These are phyloP conservation scores for Dendrostoma leiphaemia DNA, from an alignment of 2,329 filamentous ascomycete species.

Conservation along the genomic window DNA sequence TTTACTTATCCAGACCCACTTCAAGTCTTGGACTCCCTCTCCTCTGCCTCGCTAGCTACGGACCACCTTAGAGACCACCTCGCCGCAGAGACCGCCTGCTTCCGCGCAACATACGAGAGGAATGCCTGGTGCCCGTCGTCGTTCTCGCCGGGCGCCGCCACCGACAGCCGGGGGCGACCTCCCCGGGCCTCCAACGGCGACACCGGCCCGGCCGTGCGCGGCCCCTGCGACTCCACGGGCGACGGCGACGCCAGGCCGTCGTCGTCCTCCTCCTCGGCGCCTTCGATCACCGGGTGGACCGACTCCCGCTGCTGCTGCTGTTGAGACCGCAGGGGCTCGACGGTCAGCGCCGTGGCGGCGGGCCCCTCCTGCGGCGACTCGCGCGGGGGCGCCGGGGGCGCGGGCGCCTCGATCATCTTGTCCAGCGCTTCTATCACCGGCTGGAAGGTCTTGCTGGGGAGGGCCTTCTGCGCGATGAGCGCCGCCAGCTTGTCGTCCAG, in stretches of 20 bases:
- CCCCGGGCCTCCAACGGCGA: background rate
- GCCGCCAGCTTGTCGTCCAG: constrained; percentile 3
- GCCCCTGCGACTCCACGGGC: background rate
- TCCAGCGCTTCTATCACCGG: constrained; percentile 2
- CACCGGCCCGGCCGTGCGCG: background rate
- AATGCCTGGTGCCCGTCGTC: constrained; percentile 10
- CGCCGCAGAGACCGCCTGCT: constrained; percentile 13
- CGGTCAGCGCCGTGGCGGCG: background rate
- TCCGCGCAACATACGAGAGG: constrained; percentile 13
- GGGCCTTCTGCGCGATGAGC: constrained; percentile 7
- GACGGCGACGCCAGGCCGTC: background rate
- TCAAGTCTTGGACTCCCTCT: background rate
- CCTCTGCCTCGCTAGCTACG: background rate
- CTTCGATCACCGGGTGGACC: background rate
- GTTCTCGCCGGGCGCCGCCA: background rate
- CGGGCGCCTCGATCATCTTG: background rate
- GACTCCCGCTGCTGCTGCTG: background rate
- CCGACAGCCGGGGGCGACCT: background rate
- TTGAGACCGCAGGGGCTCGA: background rate
- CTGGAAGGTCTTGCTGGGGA: constrained; percentile 14
- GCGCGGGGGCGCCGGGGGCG: background rate
- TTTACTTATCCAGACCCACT: background rate
- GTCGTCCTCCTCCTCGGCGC: background rate
- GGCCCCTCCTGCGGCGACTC: background rate
- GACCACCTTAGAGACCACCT: constrained; percentile 14